Evolutionary conservation across 352 stramenopile genomes (phyloP), one percentile per base, ranked within the genome.

Genomic region (Phytophthora syringae): DNA sequence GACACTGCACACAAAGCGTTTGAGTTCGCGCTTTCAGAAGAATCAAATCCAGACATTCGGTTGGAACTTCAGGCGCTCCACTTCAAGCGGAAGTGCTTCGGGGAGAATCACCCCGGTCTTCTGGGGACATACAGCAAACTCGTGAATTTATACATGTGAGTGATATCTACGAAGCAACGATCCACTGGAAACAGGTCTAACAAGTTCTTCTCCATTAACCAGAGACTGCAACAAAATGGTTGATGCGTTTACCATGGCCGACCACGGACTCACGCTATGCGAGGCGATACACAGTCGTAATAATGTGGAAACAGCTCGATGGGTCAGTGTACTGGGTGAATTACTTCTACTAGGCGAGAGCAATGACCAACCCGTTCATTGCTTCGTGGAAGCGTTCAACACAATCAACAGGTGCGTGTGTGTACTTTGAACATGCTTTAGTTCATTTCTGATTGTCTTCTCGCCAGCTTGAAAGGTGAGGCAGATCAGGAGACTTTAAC

Each of bases 1-100:
- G 57, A 76, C 20, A 58, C 47, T 2, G 20, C 48, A 3, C 24
- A 59, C 27, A 49, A 57, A 11, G 40, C 52, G 16, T 53, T 74
- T 16, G 61, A 63, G 22, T 52, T 32, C 3, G 12, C 60, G 24
- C 54, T 85, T 10, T 24, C 51, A 10, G 61, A 75, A 24, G 79
- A 91, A 57, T 18, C 27, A 5, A 62, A 88, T n/a, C 1, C 54
- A 0, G 22, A 54, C 7, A 57, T 89, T 21, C 73, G 72, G 1
- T 61, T 79, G 6, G 77, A 93, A 50, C 64, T 91, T 1, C 78
- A 89, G 24, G 79, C 80, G 5, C 71, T 90, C 1, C 54, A 80
- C 24, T 77, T 76, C 18, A 93, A 93, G 56, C 62, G 62, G 1
- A 60, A 74, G 12, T 48, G 60, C 11, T 77, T 83, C 34, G 82